Conservation (phyloP, 192 early-diverging fungal species). For the Phycomyces blakesleeanus region DNA sequence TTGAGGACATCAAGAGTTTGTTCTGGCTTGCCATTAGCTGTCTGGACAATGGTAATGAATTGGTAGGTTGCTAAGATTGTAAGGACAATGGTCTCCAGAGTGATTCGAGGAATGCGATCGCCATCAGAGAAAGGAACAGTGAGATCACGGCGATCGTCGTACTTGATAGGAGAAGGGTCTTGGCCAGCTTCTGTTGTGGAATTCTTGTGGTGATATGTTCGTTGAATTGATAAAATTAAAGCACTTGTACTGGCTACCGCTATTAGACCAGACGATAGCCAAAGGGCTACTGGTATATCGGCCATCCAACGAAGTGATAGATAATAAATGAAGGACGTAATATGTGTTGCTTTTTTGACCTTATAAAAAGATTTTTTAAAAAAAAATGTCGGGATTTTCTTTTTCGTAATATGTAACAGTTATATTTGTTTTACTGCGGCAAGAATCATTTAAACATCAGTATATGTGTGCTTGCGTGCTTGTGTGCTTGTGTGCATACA, state of each 20-base stretch:
- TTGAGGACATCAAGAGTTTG: neutral
- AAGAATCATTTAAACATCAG: no score
- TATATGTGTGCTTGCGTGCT: no score
- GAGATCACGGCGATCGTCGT: conserved; percentile 1
- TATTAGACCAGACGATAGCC: conserved; percentile 7
- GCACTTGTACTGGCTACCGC: conserved; percentile 7
- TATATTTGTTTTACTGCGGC: no score
- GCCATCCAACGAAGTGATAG: neutral
- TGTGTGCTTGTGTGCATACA: no score
- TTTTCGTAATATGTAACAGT: no score
- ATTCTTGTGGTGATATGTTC: conserved; percentile 1
- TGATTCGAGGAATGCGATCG: conserved; percentile 4
- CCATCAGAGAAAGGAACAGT: neutral
- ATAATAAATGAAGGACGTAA: no score
- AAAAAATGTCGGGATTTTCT: no score
- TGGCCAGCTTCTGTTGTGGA: neutral
- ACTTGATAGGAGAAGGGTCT: conserved; percentile 8
- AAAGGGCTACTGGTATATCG: conserved; percentile 2
- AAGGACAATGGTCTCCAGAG: conserved; percentile 1
- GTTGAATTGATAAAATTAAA: conserved; percentile 9
- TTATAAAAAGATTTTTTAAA: no score
- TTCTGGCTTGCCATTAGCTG: neutral
- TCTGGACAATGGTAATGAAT: neutral
- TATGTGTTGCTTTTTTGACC: no score
- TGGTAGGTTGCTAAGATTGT: neutral